Evolutionary conservation across 441 rosid species (phyloP).

Genomic region (Mallotus repandus): DNA sequence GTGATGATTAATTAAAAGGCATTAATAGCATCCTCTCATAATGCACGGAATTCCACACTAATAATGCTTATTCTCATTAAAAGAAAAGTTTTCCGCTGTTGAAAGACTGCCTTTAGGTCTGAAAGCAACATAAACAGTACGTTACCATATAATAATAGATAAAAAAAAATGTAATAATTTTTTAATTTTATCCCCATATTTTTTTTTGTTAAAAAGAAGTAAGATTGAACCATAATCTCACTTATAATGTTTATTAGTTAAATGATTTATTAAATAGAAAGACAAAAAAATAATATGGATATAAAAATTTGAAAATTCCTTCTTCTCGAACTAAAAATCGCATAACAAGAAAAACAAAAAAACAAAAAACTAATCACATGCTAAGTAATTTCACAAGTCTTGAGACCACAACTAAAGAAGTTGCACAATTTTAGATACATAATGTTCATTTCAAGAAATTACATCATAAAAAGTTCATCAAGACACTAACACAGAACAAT

Average conservation of each 20-base stretch:
- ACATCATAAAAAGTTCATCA: background rate
- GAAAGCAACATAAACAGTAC: no score
- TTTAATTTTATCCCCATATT: background rate
- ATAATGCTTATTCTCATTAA: background rate
- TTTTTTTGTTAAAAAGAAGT: no score
- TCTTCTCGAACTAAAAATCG: background rate
- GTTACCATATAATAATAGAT: no score
- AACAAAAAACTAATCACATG: no score
- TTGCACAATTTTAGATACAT: conserved; percentile 7
- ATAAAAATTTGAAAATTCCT: background rate
- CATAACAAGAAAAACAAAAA: background rate
- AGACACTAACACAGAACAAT: background rate
- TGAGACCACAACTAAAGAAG: background rate
- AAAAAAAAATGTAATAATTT: no score
- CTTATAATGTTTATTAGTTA: no score
- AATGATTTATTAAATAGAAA: no score
- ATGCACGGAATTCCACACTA: no score
- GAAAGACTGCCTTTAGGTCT: no score
- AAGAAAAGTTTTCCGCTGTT: background rate
- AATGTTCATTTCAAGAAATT: background rate
- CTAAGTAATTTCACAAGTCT: background rate
- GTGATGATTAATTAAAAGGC: background rate
- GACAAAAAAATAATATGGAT: no score
- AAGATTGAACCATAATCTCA: no score
- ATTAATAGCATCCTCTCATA: background rate